Evolutionary conservation across 129 eudicot species (phyloP).

Genomic region (Flaveria brownii): DNA sequence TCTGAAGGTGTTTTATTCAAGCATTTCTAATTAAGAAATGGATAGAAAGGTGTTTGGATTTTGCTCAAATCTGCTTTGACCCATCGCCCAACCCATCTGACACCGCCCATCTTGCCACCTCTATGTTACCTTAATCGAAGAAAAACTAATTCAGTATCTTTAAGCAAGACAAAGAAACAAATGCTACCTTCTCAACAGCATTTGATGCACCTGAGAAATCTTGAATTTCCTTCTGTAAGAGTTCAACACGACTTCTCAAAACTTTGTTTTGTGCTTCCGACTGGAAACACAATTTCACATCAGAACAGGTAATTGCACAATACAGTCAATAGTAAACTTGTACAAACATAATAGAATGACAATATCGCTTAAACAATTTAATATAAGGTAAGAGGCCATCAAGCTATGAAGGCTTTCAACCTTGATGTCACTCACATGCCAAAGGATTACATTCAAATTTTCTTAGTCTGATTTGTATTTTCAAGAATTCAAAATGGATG

Average conservation of each 20-base stretch:
- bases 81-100: background rate
- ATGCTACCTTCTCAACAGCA: constrained; percentile 52
- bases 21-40: background rate
- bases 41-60: background rate
- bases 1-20: background rate
- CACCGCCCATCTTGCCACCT: constrained; percentile 8
- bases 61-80: background rate
- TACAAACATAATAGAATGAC: background rate
- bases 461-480: too few species aligned
- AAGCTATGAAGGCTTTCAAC: constrained; percentile 10
- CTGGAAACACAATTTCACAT: constrained; percentile 37
- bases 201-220: constrained; percentile 40
- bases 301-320: background rate
- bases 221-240: constrained; percentile 43
- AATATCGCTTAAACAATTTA: background rate
- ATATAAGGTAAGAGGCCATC: background rate
- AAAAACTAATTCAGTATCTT: background rate
- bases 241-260: constrained; percentile 48
- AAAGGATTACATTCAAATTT: too few species aligned
- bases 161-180: background rate
- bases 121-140: background rate
- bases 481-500: too few species aligned
- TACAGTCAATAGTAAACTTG: constrained; percentile 6
- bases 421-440: constrained; percentile 5
- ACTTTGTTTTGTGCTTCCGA: constrained; percentile 47